Conservation (phyloP, 352 stramenopile genomes). For the Plasmopara halstedii region DNA sequence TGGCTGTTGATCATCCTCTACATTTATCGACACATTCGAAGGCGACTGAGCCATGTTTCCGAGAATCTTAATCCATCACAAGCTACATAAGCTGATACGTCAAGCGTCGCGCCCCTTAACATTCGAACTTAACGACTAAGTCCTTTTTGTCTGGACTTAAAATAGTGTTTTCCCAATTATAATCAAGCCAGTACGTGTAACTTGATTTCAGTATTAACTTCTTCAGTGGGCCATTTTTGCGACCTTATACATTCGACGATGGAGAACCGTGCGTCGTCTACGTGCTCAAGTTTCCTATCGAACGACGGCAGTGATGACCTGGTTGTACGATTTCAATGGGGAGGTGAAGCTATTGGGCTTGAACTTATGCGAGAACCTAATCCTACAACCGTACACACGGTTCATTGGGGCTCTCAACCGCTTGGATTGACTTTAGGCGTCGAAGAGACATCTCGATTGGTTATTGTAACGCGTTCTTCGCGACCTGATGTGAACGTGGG, state of each 20-base stretch:
- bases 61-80: too few species aligned
- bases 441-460: conserved; percentile 52
- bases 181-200: too few species aligned
- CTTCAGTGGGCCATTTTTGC: too few species aligned
- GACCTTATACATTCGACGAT: conserved; percentile 1
- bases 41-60: too few species aligned
- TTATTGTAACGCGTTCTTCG: conserved; percentile 58
- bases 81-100: too few species aligned
- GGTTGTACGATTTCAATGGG: conserved; percentile 50
- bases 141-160: too few species aligned
- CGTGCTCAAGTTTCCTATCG: conserved; percentile 35
- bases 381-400: conserved; percentile 8
- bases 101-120: too few species aligned
- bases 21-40: background rate
- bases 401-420: conserved; percentile 37
- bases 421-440: conserved; percentile 71
- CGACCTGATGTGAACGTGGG: conserved; percentile 45
- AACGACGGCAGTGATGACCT: conserved; percentile 41
- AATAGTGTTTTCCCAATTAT: too few species aligned
- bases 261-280: conserved; percentile 11
- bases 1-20: background rate
- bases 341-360: conserved; percentile 43
- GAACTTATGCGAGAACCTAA: conserved; percentile 41
- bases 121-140: too few species aligned
- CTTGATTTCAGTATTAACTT: too few species aligned